A percentile compares a stretch with the other conserved stretches of the same genome.
These are phyloP conservation scores for Oryza longistaminata DNA, from an alignment of 176 grass and related monocot genomes.

Conservation along the genomic window DNA sequence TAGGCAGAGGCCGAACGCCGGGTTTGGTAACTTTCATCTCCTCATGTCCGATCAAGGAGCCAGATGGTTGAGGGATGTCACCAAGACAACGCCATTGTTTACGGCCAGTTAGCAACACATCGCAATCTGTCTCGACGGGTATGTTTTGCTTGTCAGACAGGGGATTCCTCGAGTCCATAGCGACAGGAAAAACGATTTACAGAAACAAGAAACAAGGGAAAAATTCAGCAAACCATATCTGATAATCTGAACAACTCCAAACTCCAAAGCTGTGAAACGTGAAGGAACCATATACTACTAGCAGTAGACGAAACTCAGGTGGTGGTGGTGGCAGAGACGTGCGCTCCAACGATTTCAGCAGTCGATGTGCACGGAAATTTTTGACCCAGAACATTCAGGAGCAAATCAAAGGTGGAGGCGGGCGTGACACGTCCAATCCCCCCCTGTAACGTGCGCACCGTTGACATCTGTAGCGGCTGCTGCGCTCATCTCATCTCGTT, in stretches of 20 bases:
- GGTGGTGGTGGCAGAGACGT: constrained; percentile 17
- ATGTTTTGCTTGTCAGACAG: neutral
- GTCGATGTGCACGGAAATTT: neutral
- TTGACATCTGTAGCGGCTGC: neutral
- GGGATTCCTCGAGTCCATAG: neutral
- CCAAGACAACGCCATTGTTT: neutral
- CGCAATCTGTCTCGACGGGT: neutral
- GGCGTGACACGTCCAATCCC: neutral
- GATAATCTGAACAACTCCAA: neutral
- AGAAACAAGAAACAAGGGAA: neutral
- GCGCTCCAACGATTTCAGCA: neutral
- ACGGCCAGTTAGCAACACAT: neutral
- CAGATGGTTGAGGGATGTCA: neutral
- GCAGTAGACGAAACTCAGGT: neutral
- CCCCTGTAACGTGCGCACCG: neutral
- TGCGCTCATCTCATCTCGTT: neutral
- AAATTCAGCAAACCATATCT: neutral
- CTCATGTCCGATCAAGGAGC: neutral
- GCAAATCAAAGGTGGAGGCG: neutral
- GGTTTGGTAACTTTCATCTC: constrained; percentile 10
- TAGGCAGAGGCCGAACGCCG: neutral
- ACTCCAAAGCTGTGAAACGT: neutral
- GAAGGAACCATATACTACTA: neutral
- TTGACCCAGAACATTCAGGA: neutral
- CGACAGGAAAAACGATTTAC: neutral